Percentiles rank a stretch among this genome's conserved stretches.
Conservation (phyloP, 2,329 filamentous ascomycete species). For the Aspergillus alliaceus region DNA sequence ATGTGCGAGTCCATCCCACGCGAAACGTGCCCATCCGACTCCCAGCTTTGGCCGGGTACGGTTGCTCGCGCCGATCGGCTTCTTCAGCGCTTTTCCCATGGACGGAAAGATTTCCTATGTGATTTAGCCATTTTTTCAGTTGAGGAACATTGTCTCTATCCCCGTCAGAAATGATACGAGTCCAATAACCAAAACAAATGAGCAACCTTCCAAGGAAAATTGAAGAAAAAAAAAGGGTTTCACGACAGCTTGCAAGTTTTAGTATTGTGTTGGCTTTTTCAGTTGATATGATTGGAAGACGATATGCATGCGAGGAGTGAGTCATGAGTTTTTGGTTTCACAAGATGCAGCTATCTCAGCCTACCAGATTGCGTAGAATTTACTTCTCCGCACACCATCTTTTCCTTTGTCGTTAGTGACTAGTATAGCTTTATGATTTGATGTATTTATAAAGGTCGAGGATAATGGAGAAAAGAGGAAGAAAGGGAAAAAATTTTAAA, state of each 20-base stretch:
- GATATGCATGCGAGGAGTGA: background rate
- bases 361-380: background rate
- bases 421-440: background rate
- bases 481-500: background rate
- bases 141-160: background rate
- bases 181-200: background rate
- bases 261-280: background rate
- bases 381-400: background rate
- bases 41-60: background rate
- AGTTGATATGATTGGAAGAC: background rate
- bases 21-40: background rate
- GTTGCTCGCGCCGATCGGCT: background rate
- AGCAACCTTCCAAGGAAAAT: background rate
- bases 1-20: background rate
- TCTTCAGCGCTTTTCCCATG: background rate
- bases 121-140: background rate
- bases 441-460: background rate
- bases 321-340: background rate
- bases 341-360: background rate
- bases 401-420: background rate
- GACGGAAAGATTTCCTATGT: background rate
- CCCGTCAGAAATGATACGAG: background rate
- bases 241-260: background rate
- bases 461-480: background rate
- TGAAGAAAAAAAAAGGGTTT: slow-evolving; percentile 6